These are phyloP conservation scores for Schizonepeta tenuifolia DNA, from an alignment of 257 asterid species.

Conservation along the genomic window DNA sequence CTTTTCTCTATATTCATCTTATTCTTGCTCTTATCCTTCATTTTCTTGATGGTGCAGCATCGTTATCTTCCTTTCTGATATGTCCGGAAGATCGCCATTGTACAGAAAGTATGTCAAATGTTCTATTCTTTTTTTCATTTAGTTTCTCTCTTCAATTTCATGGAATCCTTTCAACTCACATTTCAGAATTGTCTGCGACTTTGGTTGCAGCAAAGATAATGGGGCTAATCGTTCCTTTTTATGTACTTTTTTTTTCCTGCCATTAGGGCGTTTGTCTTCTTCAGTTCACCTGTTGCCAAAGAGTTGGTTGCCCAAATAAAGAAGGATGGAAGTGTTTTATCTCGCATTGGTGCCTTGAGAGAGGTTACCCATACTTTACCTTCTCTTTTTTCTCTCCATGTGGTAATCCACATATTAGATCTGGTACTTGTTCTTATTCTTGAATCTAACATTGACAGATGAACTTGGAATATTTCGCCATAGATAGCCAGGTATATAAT, in stretches of 20 bases:
- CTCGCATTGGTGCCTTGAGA: conserved; percentile 97
- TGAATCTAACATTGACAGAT: conserved; percentile 64
- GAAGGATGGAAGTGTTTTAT: conserved; percentile 77
- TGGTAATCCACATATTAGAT: conserved; percentile 26
- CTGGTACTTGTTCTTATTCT: conserved; percentile 43
- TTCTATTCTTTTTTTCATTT: conserved; percentile 23
- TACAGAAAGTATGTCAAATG: conserved; percentile 79
- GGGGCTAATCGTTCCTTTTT: conserved; percentile 29
- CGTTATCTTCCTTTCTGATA: conserved; percentile 82
- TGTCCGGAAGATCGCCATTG: conserved; percentile 91
- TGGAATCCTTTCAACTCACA: conserved; percentile 20
- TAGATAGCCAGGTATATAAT: conserved; percentile 87
- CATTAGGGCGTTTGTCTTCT: conserved; percentile 91
- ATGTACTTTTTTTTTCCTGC: conserved; percentile 28
- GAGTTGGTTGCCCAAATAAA: conserved; percentile 87
- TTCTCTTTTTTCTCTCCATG: neutral
- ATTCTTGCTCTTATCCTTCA: conserved; percentile 29
- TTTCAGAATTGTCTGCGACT: conserved; percentile 30
- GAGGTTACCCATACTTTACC: conserved; percentile 53
- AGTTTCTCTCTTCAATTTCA: conserved; percentile 24
- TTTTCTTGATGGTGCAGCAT: conserved; percentile 71
- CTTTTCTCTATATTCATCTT: conserved; percentile 16
- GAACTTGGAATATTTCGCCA: conserved; percentile 97
- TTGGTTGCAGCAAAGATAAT: conserved; percentile 29
- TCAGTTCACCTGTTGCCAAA: conserved; percentile 86